phyloP scores from a whole-genome alignment of 2,329 filamentous ascomycete genomes.

The Apiospora phragmitis region DNA sequence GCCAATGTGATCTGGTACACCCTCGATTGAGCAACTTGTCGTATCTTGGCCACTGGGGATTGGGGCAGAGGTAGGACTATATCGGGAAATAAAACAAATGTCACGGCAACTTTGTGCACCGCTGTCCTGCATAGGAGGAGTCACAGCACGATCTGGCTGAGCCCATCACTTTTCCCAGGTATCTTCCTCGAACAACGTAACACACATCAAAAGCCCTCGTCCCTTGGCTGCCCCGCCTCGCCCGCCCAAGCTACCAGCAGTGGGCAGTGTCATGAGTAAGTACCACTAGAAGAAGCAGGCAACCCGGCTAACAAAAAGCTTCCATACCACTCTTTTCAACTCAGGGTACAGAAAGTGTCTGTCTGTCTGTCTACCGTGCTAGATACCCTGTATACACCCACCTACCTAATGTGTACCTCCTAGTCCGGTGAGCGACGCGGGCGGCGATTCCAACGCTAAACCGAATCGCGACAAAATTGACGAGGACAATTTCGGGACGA shows the following conservation, averaged over 20 bases:
- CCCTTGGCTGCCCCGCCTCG: background rate
- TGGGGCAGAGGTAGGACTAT: background rate
- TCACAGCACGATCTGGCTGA: background rate
- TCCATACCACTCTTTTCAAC: background rate
- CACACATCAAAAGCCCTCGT: background rate
- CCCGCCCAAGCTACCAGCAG: background rate
- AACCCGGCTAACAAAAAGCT: background rate
- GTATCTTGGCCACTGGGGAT: conserved; percentile 11
- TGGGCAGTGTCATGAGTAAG: background rate
- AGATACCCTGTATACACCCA: background rate
- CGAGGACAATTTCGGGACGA: background rate
- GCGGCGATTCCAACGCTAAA: conserved; percentile 4
- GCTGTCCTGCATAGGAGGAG: background rate
- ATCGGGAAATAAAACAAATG: conserved; percentile 9
- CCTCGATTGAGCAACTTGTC: background rate
- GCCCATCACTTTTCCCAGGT: background rate
- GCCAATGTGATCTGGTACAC: background rate
- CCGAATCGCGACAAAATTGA: conserved; percentile 9
- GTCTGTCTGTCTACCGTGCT: background rate
- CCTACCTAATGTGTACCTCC: background rate
- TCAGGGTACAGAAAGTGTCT: background rate
- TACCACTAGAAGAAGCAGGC: background rate
- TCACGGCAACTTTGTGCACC: background rate
- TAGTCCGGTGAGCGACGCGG: background rate
- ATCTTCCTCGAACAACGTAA: background rate